Conservation (phyloP, 2,329 filamentous ascomycete genomes). For the Aschersonia sp. region DNA sequence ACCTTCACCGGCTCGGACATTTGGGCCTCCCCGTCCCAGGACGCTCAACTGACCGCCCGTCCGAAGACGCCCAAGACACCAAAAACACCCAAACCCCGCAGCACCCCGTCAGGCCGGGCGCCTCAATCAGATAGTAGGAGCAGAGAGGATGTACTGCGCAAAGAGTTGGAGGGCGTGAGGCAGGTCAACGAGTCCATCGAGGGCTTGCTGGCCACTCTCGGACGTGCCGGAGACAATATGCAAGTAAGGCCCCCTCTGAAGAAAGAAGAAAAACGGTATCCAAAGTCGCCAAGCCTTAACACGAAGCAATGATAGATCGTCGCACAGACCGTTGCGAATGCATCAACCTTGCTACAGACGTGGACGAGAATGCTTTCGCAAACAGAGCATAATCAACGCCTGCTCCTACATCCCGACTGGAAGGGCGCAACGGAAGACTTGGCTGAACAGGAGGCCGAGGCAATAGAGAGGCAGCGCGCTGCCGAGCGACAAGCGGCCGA, state of each 20-base stretch:
- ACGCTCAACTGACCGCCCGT: constrained; percentile 14
- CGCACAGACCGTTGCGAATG: constrained; percentile 69
- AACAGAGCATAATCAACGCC: constrained; percentile 90
- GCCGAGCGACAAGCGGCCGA: constrained; percentile 64
- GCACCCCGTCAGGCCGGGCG: constrained; percentile 25
- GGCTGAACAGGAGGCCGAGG: constrained; percentile 73
- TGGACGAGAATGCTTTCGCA: constrained; percentile 95
- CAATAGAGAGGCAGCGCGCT: constrained; percentile 56
- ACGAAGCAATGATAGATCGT: constrained; percentile 46
- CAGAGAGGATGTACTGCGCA: constrained; percentile 59
- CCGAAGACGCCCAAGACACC: constrained; percentile 26
- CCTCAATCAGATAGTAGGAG: constrained; percentile 34
- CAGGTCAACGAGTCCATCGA: constrained; percentile 84
- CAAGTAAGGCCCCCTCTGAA: constrained; percentile 28
- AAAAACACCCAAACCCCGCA: constrained; percentile 33
- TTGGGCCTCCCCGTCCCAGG: constrained; percentile 28
- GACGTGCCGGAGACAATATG: constrained; percentile 66
- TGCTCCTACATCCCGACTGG: constrained; percentile 81
- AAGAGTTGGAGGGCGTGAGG: constrained; percentile 69
- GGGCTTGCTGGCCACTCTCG: constrained; percentile 55
- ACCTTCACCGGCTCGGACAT: constrained; percentile 34
- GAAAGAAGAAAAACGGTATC: too few species aligned
- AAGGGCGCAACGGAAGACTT: constrained; percentile 79
- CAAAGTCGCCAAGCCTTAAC: too few species aligned
- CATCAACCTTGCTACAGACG: constrained; percentile 79